Base-by-base conservation (phyloP, 305 asterid species). In the Withania somnifera region DNA sequence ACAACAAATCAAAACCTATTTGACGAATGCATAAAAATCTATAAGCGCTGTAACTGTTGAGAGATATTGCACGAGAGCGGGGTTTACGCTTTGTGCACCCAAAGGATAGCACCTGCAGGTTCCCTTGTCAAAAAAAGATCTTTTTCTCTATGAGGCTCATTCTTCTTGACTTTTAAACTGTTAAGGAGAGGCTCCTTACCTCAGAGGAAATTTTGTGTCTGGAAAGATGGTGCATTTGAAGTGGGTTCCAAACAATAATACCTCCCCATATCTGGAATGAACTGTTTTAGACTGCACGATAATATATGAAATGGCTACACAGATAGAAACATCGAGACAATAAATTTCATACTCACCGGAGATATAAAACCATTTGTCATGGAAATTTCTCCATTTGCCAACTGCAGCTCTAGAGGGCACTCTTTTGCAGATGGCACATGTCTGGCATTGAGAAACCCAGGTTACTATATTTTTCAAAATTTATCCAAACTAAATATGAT, bases 211-310 rank as follows among this genome's bases (percentile, higher is more conserved):
- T 88, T 85, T 84, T 94, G 81, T 81, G 89, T 69, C 92, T 87
- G 86, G 78, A 86, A 82, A 32, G 92, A 58, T 82, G 82, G 76
- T 80, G 84, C 78, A 83, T 40, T 80, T 83, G 83, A 20, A 90
- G 89, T 85, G 98, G 96, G 78, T 94, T 94, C 98, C 98, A 94
- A 81, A 94, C 94, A 86, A 91, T 89, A 80, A 95, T 91, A 82
- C 99, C 90, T 80, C 99, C 99, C 98, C 99, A 95, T 97, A 93
- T 93, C 99, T 95, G 88, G 77, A 90, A 86, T 60, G 85, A 40
- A 85, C 61, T 86, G 85, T 51, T 60, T 60, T 81, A 68, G 52
- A 34, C 84, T 53, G 66, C 82, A 76, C 83, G 82, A 85, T 80
- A 85, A 77, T 77, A 82, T 84, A 75, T 53, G n/a, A 77, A 92